These are phyloP conservation scores for Tolypocladium paradoxum DNA, from an alignment of 2,329 filamentous ascomycete species.

Conservation along the genomic window DNA sequence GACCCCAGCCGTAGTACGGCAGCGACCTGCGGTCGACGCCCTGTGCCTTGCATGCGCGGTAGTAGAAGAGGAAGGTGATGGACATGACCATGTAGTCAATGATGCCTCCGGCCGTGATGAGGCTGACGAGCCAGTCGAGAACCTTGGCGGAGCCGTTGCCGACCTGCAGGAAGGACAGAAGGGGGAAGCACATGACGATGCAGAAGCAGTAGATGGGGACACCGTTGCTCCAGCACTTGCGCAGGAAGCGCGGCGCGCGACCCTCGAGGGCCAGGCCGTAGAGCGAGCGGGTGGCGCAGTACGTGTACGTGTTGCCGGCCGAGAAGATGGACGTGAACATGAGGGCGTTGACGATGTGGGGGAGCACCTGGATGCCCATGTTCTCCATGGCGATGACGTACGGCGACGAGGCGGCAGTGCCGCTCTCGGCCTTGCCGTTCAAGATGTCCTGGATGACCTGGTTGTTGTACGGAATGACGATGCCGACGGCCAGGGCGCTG, in stretches of 20 bases:
- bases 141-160: constrained; percentile 36
- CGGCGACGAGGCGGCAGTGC: constrained; percentile 45
- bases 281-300: constrained; percentile 38
- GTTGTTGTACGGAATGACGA: constrained; percentile 57
- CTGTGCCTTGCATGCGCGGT: constrained; percentile 43
- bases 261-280: constrained; percentile 40
- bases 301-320: constrained; percentile 40
- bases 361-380: constrained; percentile 39
- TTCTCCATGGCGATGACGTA: constrained; percentile 54
- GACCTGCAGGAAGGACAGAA: constrained; percentile 42
- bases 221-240: constrained; percentile 47
- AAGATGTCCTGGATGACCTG: constrained; percentile 39
- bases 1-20: constrained; percentile 47
- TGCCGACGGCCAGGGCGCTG: constrained; percentile 54
- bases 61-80: constrained; percentile 34
- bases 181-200: constrained; percentile 41
- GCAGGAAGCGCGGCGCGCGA: constrained; percentile 39
- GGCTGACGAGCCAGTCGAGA: constrained; percentile 42
- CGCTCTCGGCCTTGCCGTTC: constrained; percentile 22
- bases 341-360: constrained; percentile 46
- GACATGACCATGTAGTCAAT: constrained; percentile 51
- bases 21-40: constrained; percentile 38
- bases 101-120: constrained; percentile 46
- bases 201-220: constrained; percentile 49
- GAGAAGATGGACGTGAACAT: constrained; percentile 33